A percentile compares a stretch with the other conserved stretches of the same genome.
Evolutionary conservation across 495 filamentous ascomycete species (phyloP).

Genomic region (Terfezia claveryi): DNA sequence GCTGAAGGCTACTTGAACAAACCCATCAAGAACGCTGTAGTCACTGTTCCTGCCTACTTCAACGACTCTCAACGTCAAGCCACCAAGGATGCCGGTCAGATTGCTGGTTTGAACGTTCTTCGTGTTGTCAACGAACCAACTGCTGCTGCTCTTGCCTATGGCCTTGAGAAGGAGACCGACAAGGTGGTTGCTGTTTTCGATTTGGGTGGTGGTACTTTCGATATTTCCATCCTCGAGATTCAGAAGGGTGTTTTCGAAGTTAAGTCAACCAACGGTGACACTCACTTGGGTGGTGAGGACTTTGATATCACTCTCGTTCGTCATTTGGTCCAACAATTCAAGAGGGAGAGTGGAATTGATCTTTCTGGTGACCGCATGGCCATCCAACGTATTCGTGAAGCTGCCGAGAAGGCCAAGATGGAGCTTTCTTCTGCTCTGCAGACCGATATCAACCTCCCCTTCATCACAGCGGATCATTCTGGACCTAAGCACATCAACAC

Average conservation of each 20-base stretch:
- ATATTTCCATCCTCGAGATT: constrained; percentile 94
- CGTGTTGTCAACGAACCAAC: constrained; percentile 96
- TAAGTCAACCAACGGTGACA: constrained; percentile 97
- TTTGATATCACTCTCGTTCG: constrained; percentile 95
- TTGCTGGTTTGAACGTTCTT: constrained; percentile 82
- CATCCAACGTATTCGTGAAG: constrained; percentile 96
- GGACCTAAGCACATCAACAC: constrained; percentile 95
- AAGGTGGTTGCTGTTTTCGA: constrained; percentile 89
- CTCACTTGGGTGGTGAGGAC: constrained; percentile 92
- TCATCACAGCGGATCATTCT: constrained; percentile 88
- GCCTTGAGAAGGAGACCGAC: constrained; percentile 82
- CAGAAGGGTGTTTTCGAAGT: constrained; percentile 97
- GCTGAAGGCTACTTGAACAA: constrained; percentile 79
- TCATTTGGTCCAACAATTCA: constrained; percentile 85
- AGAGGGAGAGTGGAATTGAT: constrained; percentile 85
- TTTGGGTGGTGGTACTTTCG: constrained; percentile 95
- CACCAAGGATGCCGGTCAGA: constrained; percentile 94
- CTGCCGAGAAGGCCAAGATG: constrained; percentile 99
- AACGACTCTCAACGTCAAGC: constrained; percentile 96
- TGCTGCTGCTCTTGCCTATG: constrained; percentile 83
- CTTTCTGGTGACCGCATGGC: constrained; percentile 90
- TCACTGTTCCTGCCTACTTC: constrained; percentile 94
- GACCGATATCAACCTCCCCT: constrained; percentile 96
- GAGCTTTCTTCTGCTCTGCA: constrained; percentile 90
- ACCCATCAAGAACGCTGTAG: constrained; percentile 79